phyloP scores from a whole-genome alignment of 352 stramenopile species.

The Phytophthora pistaciae region DNA sequence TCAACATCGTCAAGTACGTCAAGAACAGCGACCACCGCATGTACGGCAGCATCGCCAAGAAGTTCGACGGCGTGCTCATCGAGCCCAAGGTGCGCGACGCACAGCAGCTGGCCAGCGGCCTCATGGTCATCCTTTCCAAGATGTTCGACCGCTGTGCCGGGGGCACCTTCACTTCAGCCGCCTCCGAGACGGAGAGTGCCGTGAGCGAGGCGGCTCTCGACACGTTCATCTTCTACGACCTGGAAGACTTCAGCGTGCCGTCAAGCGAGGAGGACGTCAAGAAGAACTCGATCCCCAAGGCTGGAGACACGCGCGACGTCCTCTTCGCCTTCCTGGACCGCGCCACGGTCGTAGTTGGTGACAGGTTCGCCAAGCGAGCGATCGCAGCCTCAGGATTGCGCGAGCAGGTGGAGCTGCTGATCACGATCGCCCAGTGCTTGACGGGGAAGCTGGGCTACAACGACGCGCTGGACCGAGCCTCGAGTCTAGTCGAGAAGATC shows the following conservation, averaged over 20 bases:
- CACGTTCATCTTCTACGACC: conserved; percentile 68
- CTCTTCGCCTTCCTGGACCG: conserved; percentile 71
- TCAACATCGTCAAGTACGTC: conserved; percentile 75
- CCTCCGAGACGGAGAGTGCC: conserved; percentile 11
- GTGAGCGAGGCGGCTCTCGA: conserved; percentile 29
- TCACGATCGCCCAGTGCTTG: conserved; percentile 67
- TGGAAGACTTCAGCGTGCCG: conserved; percentile 40
- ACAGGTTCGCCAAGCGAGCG: conserved; percentile 65
- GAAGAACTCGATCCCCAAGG: conserved; percentile 35
- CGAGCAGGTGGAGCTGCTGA: conserved; percentile 71
- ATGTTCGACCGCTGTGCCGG: conserved; percentile 55
- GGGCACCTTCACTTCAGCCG: conserved; percentile 12
- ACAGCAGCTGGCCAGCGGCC: conserved; percentile 42
- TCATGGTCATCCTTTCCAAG: conserved; percentile 65
- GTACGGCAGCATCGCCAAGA: conserved; percentile 66
- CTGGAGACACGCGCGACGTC: conserved; percentile 54
- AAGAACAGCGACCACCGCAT: conserved; percentile 59
- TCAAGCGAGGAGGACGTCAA: conserved; percentile 43
- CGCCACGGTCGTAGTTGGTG: conserved; percentile 62
- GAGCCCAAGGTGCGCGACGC: conserved; percentile 49
- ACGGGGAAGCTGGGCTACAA: conserved; percentile 55
- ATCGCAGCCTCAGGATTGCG: conserved; percentile 52
- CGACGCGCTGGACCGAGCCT: conserved; percentile 48
- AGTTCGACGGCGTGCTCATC: conserved; percentile 70
- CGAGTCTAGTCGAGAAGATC: conserved; percentile 54